phyloP scores from a whole-genome alignment of 257 asterid species.

The Jasminum sambac region DNA sequence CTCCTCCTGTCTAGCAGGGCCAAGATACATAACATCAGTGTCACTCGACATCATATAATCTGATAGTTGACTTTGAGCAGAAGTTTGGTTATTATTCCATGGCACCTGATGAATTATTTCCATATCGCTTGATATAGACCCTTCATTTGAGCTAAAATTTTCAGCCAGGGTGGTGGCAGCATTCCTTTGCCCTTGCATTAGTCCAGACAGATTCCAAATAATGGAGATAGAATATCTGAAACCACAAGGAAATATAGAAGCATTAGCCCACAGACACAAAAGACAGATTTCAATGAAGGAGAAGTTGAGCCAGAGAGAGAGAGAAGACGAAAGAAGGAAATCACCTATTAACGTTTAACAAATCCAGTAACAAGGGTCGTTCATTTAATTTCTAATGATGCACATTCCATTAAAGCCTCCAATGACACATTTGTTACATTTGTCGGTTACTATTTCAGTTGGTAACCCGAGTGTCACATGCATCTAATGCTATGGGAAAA shows the following conservation, averaged over 20 bases:
- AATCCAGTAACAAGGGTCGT: not conserved
- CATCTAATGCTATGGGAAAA: not conserved
- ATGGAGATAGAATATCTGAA: conserved; percentile 17
- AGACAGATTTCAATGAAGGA: not conserved
- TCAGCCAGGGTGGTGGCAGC: not conserved
- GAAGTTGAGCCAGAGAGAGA: conserved; percentile 3
- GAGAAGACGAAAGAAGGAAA: too few relatives aligned
- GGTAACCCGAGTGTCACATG: not conserved
- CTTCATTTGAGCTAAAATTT: not conserved
- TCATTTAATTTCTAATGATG: not conserved
- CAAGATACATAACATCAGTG: conserved; percentile 17
- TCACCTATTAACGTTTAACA: too few relatives aligned
- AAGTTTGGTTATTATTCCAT: conserved; percentile 53
- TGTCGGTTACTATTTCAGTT: not conserved
- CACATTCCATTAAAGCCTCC: not conserved
- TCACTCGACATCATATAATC: conserved; percentile 30
- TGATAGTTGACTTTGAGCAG: conserved; percentile 32
- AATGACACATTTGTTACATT: conserved; percentile 1
- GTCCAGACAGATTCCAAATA: conserved; percentile 11
- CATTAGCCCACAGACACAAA: conserved; percentile 19
- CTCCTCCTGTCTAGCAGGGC: conserved; percentile 4
- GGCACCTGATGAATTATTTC: conserved; percentile 61
- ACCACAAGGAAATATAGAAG: conserved; percentile 44
- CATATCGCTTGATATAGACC: conserved; percentile 10
- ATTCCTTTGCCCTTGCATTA: not conserved